A percentile compares a stretch with the other conserved stretches of the same genome.
These are phyloP conservation scores for Trametes sp. DNA, from an alignment of 1,284 basidiomycete species.

Conservation along the genomic window DNA sequence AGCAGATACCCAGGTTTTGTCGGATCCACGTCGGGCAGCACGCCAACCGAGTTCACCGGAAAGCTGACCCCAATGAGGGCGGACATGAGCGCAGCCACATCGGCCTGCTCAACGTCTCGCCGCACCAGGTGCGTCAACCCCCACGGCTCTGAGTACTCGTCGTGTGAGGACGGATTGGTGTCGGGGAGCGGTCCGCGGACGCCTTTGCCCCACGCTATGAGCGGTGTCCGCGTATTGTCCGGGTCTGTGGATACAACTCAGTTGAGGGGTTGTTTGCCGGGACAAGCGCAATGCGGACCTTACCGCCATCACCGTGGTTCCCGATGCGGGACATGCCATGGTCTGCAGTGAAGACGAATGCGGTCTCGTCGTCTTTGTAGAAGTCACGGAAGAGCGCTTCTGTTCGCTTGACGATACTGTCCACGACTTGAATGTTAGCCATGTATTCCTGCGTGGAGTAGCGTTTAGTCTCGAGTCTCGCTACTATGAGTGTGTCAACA, in stretches of 20 bases:
- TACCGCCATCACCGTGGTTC: constrained; percentile 90
- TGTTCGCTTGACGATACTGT: constrained; percentile 75
- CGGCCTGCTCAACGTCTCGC: constrained; percentile 86
- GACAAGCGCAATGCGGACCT: constrained; percentile 16
- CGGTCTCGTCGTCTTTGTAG: constrained; percentile 75
- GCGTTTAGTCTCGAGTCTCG: not conserved
- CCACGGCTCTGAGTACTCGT: constrained; percentile 75
- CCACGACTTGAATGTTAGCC: constrained; percentile 85
- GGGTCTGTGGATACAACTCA: constrained; percentile 60
- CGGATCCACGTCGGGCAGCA: constrained; percentile 72
- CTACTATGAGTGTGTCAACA: too few species aligned
- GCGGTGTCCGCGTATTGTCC: constrained; percentile 87
- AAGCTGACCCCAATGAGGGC: constrained; percentile 73
- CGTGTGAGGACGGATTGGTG: constrained; percentile 63
- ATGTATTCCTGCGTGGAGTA: constrained; percentile 74
- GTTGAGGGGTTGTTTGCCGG: constrained; percentile 2
- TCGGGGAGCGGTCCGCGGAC: constrained; percentile 71
- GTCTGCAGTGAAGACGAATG: constrained; percentile 88
- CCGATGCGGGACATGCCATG: constrained; percentile 92
- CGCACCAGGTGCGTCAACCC: constrained; percentile 61
- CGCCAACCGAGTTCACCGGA: constrained; percentile 82
- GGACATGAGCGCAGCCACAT: constrained; percentile 84
- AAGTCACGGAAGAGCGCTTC: constrained; percentile 72
- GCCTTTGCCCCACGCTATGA: constrained; percentile 87
- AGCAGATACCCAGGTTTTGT: constrained; percentile 62